Evolutionary conservation across 768 basidiomycete species (phyloP).

Genomic region (Amanita exitialis): DNA sequence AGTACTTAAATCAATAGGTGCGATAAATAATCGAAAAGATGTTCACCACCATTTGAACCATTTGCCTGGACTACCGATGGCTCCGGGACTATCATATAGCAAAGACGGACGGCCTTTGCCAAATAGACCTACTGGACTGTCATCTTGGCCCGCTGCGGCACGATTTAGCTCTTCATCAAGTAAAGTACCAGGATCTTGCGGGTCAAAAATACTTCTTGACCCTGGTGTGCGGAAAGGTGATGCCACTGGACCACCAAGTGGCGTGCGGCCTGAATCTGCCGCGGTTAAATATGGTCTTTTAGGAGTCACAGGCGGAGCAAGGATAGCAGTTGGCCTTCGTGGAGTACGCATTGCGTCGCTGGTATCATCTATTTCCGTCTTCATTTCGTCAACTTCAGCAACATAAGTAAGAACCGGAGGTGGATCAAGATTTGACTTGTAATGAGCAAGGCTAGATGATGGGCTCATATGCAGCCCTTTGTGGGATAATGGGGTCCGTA

Average conservation of each 20-base stretch:
- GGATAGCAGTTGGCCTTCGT: constrained; percentile 21
- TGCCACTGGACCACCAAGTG: constrained; percentile 15
- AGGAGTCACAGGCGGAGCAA: constrained; percentile 29
- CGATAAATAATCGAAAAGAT: constrained; percentile 4
- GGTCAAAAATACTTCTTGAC: constrained; percentile 49
- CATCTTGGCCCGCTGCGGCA: constrained; percentile 33
- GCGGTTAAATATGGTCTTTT: constrained; percentile 16
- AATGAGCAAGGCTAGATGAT: constrained; percentile 52
- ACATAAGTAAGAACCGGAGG: constrained; percentile 31
- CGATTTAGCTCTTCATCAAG: constrained; percentile 67
- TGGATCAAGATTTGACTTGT: constrained; percentile 60
- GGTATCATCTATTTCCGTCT: constrained; percentile 13
- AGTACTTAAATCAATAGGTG: constrained; percentile 2
- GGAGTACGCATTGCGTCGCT: constrained; percentile 28
- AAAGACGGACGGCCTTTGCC: constrained; percentile 43
- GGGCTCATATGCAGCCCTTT: constrained; percentile 65
- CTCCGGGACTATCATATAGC: constrained; percentile 68
- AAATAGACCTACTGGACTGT: constrained; percentile 62
- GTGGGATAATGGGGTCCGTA: constrained; percentile 60
- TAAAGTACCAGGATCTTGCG: constrained; percentile 57
- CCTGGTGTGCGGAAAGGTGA: constrained; percentile 42
- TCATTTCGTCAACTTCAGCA: constrained; percentile 12
- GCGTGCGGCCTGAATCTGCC: constrained; percentile 30
- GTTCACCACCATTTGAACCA: constrained; percentile 26
- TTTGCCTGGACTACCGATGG: constrained; percentile 42